Conservation (phyloP, 257 asterid species). For the Primulina tabacum region DNA sequence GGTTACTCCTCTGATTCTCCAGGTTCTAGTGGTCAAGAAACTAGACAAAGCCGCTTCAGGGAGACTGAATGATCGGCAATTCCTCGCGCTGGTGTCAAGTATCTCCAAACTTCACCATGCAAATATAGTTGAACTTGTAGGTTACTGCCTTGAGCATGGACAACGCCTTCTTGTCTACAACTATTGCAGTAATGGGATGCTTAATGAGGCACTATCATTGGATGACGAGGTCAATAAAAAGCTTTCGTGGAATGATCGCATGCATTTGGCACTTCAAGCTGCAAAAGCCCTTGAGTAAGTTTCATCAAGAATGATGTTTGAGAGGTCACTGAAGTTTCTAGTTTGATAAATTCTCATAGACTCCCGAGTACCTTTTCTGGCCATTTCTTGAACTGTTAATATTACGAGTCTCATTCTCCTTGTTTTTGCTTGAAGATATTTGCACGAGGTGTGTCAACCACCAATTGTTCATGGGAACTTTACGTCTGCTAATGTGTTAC, state of each 20-base stretch:
- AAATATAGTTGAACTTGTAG: conserved; percentile 64
- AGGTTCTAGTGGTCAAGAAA: conserved; percentile 85
- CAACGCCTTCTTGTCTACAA: conserved; percentile 70
- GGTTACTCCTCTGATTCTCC: conserved; percentile 16
- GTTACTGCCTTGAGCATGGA: conserved; percentile 85
- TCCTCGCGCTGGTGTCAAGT: conserved; percentile 60
- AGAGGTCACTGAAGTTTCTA: background rate
- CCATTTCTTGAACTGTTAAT: background rate
- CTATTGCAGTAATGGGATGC: conserved; percentile 70
- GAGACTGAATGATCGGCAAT: conserved; percentile 54
- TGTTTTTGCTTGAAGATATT: conserved; percentile 49
- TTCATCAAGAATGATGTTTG: background rate
- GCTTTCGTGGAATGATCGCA: conserved; percentile 84
- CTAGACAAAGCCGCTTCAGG: conserved; percentile 49
- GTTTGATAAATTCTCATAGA: background rate
- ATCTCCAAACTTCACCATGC: conserved; percentile 60
- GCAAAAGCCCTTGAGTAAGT: conserved; percentile 93
- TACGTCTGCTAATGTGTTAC: conserved; percentile 71
- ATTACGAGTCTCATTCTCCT: conserved; percentile 21
- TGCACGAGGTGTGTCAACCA: conserved; percentile 79
- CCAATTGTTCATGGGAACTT: conserved; percentile 73
- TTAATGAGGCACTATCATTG: conserved; percentile 71
- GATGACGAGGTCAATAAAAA: conserved; percentile 59
- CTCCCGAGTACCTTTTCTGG: background rate
- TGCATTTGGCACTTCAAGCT: conserved; percentile 83